Evolutionary conservation across 495 filamentous ascomycete genomes (phyloP), one percentile per base, ranked within the genome.

Genomic region (Podospora sp.): DNA sequence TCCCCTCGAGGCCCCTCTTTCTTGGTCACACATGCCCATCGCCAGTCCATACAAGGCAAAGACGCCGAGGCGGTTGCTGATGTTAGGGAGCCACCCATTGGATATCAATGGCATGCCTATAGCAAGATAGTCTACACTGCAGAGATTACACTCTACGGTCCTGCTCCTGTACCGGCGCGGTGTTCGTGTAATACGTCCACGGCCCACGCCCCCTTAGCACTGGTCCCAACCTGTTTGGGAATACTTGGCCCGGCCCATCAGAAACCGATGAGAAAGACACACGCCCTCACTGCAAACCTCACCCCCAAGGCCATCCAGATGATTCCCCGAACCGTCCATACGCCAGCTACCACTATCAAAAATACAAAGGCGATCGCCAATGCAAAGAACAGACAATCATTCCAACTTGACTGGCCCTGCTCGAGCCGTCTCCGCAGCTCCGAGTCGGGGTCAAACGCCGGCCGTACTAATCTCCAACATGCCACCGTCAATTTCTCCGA

Each of bases 401-500:
- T 63, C 68, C 53, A 61, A 1, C 71, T 75, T 26, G 72, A 62
- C 62, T 62, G 62, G 21, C 64, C 55, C 50, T 27, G 29, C 20
- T 60, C 62, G 21, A 71, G 58, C 52, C 75, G 29, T 60, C 62
- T 67, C 24, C 72, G 71, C 50, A 78, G 58, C 46, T 69, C 60
- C 49, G 76, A 78, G 0, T 69, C 29, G 16, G 50, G 65, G 46
- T 74, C 69, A 56, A 79, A 73, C 59, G 73, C 71, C 11, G 77
- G 77, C 52, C 50, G 36, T 25, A 77, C 71, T 16, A 75, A 33
- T 18, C 52, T 36, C 76, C 73, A 78, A 62, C 72, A 76, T 50
- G 65, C 70, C 49, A 51, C 51, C n/a, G 67, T 63, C n/a, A 71
- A 18, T 51, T 40, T n/a, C 35, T n/a, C 64, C 25, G 68, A 8